Conservation (phyloP, 2,329 filamentous ascomycete species). For the Paraphoma sp. region DNA sequence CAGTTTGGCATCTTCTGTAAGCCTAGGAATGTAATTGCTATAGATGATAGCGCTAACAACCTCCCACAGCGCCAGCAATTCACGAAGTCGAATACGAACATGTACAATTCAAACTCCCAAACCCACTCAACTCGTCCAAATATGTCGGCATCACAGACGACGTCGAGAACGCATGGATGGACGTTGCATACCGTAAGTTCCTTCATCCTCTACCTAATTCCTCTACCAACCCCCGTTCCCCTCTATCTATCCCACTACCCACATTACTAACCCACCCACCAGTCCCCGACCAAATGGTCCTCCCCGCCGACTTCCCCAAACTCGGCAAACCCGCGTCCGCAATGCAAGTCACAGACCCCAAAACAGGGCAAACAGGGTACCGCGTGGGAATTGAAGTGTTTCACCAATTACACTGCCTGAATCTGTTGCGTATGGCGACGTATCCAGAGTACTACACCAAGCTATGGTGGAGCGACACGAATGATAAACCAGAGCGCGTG, state of each 20-base stretch:
- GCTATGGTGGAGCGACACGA: constrained; percentile 34
- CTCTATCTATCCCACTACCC: too few relatives aligned
- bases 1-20: constrained; percentile 40
- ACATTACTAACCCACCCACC: not conserved
- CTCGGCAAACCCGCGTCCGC: constrained; percentile 61
- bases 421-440: constrained; percentile 42
- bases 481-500: constrained; percentile 37
- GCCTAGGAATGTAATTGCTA: not conserved
- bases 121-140: constrained; percentile 39
- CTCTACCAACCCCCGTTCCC: not conserved
- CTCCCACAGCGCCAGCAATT: constrained; percentile 35
- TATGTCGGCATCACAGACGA: constrained; percentile 64
- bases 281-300: constrained; percentile 69
- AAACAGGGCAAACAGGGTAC: constrained; percentile 64
- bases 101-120: constrained; percentile 34
- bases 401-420: constrained; percentile 55
- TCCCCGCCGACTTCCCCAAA: constrained; percentile 59
- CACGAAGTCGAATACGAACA: constrained; percentile 36
- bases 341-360: constrained; percentile 62
- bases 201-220: not conserved
- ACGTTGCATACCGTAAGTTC: constrained; percentile 55
- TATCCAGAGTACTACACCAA: constrained; percentile 42
- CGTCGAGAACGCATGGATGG: constrained; percentile 65
- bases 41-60: not conserved
- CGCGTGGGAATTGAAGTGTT: constrained; percentile 66